Evolutionary conservation across 495 filamentous ascomycete genomes (phyloP), one percentile per base, ranked within the genome.

Genomic region (Platismatia glauca): DNA sequence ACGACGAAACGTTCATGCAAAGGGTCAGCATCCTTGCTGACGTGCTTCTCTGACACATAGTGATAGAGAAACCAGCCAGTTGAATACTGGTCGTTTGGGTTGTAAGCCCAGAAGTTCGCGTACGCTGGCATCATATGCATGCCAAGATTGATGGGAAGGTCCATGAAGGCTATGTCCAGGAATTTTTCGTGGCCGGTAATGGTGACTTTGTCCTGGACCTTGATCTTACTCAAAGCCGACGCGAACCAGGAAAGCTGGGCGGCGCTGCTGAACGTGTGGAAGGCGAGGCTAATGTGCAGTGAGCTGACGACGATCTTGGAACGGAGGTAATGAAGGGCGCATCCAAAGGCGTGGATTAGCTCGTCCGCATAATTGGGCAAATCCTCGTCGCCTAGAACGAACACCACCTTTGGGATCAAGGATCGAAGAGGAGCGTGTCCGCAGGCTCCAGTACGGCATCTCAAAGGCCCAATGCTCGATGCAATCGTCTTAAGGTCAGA

Each of bases 291-390:
- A 2, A 60, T 35, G 22, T 37, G n/a, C 29, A 65, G 27, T 6
- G 29, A 13, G 9, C 53, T 29, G 22, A 61, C 13, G 0, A 8
- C 8, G 16, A 65, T 44, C 1, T 27, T 8, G 5, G 24, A 13
- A 18, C 38, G 46, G 5, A 60, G 37, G 31, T 20, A n/a, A 7
- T 22, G 53, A 13, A 65, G 37, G 16, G 50, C 48, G 34, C 46
- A 35, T 18, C 33, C 53, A 33, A 65, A 65, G 24, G 63, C 57
- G 4, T 60, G 16, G 7, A 48, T 34, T 57, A 11, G 33, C 5
- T 33, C 39, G 11, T 33, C 34, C 3, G 13, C 58, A 20, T 7
- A 7, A 1, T 18, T 22, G 20, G 50, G 57, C 29, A 55, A n/a
- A 2, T 33, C 22, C 9, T 37, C 11, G 11, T 60, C 57, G 1